Evolutionary conservation across 441 rosid species (phyloP).

Genomic region (Kokia cookei): DNA sequence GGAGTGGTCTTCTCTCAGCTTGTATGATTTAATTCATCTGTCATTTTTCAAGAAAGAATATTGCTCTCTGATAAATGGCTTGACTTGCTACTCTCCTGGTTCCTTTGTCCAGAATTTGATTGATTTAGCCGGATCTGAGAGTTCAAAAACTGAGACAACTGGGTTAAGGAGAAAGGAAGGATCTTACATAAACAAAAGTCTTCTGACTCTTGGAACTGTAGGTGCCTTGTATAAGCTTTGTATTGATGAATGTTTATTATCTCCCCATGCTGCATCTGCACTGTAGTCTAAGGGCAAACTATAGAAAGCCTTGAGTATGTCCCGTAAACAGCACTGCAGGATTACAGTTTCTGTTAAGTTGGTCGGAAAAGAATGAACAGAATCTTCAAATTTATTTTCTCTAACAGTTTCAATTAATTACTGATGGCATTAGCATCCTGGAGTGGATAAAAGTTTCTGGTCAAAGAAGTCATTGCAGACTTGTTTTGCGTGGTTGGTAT

Average conservation of each 20-base stretch:
- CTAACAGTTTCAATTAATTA: not conserved
- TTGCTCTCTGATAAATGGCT: conserved; percentile 13
- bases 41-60: conserved; percentile 2
- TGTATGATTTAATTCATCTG: conserved; percentile 38
- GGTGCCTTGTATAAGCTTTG: conserved; percentile 20
- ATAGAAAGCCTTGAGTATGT: not conserved
- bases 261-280: not conserved
- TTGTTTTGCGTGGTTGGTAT: not conserved
- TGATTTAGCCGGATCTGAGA: conserved; percentile 99
- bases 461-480: not conserved
- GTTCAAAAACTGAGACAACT: conserved; percentile 99
- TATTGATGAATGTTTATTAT: not conserved
- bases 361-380: not conserved
- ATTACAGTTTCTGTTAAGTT: not conserved
- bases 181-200: conserved; percentile 98
- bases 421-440: not conserved
- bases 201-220: conserved; percentile 99
- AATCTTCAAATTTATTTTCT: not conserved
- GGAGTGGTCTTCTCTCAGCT: conserved; percentile 99
- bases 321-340: not conserved
- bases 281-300: not conserved
- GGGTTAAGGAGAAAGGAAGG: conserved; percentile 98
- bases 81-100: conserved; percentile 9
- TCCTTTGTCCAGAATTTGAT: conserved; percentile 74
- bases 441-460: not conserved